A percentile compares a stretch with the other conserved stretches of the same genome.
Conservation (phyloP, 2,329 filamentous ascomycete genomes). For the Sporothrix variecibatus region DNA sequence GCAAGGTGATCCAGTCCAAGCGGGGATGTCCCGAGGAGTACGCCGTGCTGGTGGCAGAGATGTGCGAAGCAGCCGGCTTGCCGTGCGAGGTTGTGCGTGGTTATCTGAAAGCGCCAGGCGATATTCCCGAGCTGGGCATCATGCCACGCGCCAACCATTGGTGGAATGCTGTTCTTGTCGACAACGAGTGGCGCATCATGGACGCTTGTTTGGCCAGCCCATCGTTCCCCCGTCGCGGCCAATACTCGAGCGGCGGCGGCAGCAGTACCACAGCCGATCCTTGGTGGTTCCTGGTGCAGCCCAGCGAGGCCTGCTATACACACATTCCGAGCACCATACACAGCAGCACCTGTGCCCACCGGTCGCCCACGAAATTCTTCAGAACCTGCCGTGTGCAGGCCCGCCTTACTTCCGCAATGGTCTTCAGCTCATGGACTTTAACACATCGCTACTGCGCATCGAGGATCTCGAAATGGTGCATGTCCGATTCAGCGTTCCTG, state of each 20-base stretch:
- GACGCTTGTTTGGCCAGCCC: conserved; percentile 91
- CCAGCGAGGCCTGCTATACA: conserved; percentile 90
- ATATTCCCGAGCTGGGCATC: conserved; percentile 75
- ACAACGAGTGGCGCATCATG: conserved; percentile 95
- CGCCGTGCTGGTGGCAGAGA: conserved; percentile 82
- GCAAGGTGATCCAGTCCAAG: conserved; percentile 79
- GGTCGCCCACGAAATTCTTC: conserved; percentile 79
- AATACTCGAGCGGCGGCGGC: conserved; percentile 66
- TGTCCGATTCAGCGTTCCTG: conserved; percentile 80
- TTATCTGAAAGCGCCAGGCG: conserved; percentile 88
- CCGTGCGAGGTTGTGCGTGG: conserved; percentile 85
- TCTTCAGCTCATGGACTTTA: conserved; percentile 82
- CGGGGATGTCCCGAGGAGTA: conserved; percentile 88
- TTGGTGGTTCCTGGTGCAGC: conserved; percentile 93
- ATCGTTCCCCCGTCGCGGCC: conserved; percentile 76
- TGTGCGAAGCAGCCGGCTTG: conserved; percentile 88
- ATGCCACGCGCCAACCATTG: conserved; percentile 91
- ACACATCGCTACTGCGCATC: conserved; percentile 80
- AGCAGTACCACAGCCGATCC: conserved; percentile 72
- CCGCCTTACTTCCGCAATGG: conserved; percentile 84
- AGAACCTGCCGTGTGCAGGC: conserved; percentile 82
- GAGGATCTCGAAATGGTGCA: conserved; percentile 95
- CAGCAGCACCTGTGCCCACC: conserved; percentile 94
- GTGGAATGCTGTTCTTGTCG: conserved; percentile 94
- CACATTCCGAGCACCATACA: conserved; percentile 81